A percentile compares a stretch with the other conserved stretches of the same genome.
Conservation (phyloP, 2,329 filamentous ascomycete species). For the Colletotrichum tropicicola region DNA sequence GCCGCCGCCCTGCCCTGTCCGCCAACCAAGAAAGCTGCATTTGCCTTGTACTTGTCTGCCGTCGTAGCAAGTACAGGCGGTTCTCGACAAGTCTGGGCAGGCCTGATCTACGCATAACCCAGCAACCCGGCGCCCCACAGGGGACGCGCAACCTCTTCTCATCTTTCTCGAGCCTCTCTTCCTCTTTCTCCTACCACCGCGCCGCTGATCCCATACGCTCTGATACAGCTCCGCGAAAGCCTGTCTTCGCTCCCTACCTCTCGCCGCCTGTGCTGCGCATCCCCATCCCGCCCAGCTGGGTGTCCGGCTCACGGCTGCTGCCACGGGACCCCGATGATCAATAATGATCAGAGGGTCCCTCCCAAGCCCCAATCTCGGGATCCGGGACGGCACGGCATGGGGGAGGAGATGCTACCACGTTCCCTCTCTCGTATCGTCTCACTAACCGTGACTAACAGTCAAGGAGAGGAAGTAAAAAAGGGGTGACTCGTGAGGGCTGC, state of each 20-base stretch:
- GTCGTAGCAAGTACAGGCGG: not conserved
- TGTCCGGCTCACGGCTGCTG: not conserved
- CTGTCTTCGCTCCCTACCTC: slow-evolving; percentile 11
- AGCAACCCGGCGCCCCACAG: slow-evolving; percentile 28
- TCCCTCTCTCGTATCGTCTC: not conserved
- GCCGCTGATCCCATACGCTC: slow-evolving; percentile 26
- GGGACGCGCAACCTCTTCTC: slow-evolving; percentile 29
- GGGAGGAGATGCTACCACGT: not conserved
- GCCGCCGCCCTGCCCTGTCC: not conserved
- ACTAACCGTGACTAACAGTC: not conserved
- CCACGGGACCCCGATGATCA: slow-evolving; percentile 12
- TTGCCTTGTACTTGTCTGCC: not conserved
- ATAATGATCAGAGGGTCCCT: not conserved
- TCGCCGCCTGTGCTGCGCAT: slow-evolving; percentile 13
- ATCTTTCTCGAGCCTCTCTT: slow-evolving; percentile 15
- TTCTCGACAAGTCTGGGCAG: not conserved
- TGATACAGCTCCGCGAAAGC: slow-evolving; percentile 27
- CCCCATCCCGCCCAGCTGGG: slow-evolving; percentile 1
- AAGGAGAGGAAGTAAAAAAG: not conserved
- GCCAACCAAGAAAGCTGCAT: not conserved
- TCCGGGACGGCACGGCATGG: not conserved
- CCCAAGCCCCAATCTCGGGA: slow-evolving; percentile 4
- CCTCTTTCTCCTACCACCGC: slow-evolving; percentile 10
- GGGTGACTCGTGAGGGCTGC: not conserved
- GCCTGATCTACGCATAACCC: slow-evolving; percentile 29